Base-by-base conservation (phyloP, 1,284 basidiomycete species). In the Schizophyllum commune region DNA sequence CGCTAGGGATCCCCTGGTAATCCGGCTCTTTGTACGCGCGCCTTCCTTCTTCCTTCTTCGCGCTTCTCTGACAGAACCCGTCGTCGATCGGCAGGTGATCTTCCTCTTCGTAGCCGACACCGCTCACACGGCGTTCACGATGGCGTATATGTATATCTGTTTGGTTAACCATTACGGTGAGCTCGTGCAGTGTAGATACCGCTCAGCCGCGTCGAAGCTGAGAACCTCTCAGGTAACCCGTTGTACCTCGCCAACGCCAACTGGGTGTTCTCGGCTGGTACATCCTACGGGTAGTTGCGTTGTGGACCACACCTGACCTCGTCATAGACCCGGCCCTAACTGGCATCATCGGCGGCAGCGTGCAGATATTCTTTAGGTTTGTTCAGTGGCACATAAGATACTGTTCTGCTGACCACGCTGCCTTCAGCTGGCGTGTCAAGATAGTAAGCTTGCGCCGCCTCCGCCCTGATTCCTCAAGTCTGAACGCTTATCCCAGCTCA, bases 121-220 rank as follows among this genome's bases (percentile, higher is more conserved):
- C 0, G 62, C 72, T 19, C 75, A 77, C 55, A 63, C 69, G 0
- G 53, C 67, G 5, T 72, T 75, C 63, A 68, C 72, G 57, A 63
- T 70, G 33, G 63, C 69, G 1, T 78, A 75, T 60, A 66, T 77
- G 20, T 79, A 77, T 60, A 62, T 70, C 6, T 66, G 68, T 6
- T 68, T 78, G 3, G 72, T 78, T 54, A 63, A 65, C n/a, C 69
- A 75, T 65, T 78, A 75, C 56, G 72, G 77, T 77, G 13, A 6
- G 69, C 27, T 55, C 53, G 13, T 5, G 27, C 27, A 11, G 11
- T 52, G 4, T 47, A 17, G 20, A 32, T 34, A 22, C 19, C 51
- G 32, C 15, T 20, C n/a, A n/a, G n/a, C n/a, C n/a, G n/a, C n/a
- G n/a, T n/a, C n/a, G n/a, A 33, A 4, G 22, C 34, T 27, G 7